Conservation (phyloP, 2,329 filamentous ascomycete species). For the Alternaria angustiovoidea region DNA sequence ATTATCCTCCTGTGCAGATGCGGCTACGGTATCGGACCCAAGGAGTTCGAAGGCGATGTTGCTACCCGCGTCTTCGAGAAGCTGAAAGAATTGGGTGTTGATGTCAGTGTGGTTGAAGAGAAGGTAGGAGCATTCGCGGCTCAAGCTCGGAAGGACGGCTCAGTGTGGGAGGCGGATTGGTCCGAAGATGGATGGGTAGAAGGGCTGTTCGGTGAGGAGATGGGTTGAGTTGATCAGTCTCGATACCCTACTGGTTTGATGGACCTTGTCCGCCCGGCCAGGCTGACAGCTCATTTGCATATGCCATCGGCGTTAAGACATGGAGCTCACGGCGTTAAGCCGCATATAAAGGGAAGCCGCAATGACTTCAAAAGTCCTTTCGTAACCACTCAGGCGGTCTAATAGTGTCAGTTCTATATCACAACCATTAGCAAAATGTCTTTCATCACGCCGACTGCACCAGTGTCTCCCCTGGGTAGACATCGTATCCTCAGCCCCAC, state of each 20-base stretch:
- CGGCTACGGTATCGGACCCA: too few relatives aligned
- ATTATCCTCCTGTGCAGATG: background rate
- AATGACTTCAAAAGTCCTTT: background rate
- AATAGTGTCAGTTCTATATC: background rate
- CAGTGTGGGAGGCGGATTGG: slow-evolving; percentile 1
- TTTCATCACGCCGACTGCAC: slow-evolving; percentile 6
- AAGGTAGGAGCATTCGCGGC: background rate
- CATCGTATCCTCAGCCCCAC: slow-evolving; percentile 73
- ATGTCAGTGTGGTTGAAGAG: background rate
- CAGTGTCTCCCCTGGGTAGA: slow-evolving; percentile 64
- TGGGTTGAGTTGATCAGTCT: too few relatives aligned
- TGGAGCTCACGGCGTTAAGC: background rate
- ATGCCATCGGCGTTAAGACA: background rate
- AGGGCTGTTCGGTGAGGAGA: too few relatives aligned
- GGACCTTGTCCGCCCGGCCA: too few relatives aligned
- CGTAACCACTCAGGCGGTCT: background rate
- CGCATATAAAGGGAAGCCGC: background rate
- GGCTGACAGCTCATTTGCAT: too few relatives aligned
- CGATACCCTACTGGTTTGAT: too few relatives aligned
- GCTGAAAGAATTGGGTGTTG: too few relatives aligned
- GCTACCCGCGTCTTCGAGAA: too few relatives aligned
- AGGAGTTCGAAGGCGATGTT: too few relatives aligned
- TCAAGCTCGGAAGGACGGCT: background rate
- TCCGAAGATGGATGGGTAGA: background rate
- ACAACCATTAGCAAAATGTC: slow-evolving; percentile 4